A percentile compares a stretch with the other conserved stretches of the same genome.
Evolutionary conservation across 441 rosid species (phyloP).

Genomic region (Aquilaria agallochum): DNA sequence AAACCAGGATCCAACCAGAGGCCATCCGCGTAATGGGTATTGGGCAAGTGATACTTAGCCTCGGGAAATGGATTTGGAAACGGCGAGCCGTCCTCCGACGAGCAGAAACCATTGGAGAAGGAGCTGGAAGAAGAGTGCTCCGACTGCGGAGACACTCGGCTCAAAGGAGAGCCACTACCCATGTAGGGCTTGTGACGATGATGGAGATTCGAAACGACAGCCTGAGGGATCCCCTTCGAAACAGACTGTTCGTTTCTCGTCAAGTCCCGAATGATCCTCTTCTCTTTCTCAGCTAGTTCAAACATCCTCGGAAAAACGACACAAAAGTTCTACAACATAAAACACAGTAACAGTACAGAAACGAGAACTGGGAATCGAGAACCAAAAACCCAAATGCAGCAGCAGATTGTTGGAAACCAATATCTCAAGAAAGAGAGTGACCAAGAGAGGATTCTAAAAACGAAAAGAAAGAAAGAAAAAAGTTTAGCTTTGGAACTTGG

Average conservation of each 20-base stretch:
- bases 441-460: too few relatives aligned
- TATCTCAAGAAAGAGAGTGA: not conserved
- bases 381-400: slow-evolving; percentile 20
- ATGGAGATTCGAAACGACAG: slow-evolving; percentile 16
- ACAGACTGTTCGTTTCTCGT: slow-evolving; percentile 20
- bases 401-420: not conserved
- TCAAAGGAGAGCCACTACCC: slow-evolving; percentile 16
- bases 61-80: slow-evolving; percentile 17
- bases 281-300: slow-evolving; percentile 16
- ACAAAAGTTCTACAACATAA: not conserved
- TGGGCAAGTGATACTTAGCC: slow-evolving; percentile 11
- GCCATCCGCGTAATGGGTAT: slow-evolving; percentile 24
- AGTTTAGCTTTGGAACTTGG: slow-evolving; percentile 3
- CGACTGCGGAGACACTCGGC: slow-evolving; percentile 25
- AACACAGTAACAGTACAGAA: slow-evolving; percentile 7
- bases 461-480: not conserved
- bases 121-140: slow-evolving; percentile 30
- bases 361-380: slow-evolving; percentile 12
- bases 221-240: slow-evolving; percentile 17
- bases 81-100: slow-evolving; percentile 24
- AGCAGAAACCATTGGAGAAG: slow-evolving; percentile 35
- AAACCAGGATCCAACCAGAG: slow-evolving; percentile 25
- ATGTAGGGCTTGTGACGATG: slow-evolving; percentile 14
- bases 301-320: slow-evolving; percentile 21
- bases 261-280: slow-evolving; percentile 14